phyloP scores from a whole-genome alignment of 2,329 filamentous ascomycete species.

The Aureobasidium sp. region DNA sequence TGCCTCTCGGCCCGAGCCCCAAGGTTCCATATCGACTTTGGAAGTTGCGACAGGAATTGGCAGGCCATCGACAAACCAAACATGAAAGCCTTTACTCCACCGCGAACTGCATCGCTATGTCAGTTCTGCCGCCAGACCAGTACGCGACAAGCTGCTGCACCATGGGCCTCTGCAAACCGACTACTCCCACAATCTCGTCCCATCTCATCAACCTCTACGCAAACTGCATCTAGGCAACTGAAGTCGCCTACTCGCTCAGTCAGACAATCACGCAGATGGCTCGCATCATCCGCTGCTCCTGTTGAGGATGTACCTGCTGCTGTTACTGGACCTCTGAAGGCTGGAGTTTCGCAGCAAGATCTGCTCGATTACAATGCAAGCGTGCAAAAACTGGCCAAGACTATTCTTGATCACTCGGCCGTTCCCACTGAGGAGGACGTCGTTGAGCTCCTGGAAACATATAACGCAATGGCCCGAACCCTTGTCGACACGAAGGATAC shows the following conservation, averaged over 20 bases:
- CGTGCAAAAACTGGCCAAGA: background rate
- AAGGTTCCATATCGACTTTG: background rate
- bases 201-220: background rate
- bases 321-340: background rate
- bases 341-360: background rate
- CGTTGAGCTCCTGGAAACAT: constrained; percentile 7
- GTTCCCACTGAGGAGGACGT: constrained; percentile 13
- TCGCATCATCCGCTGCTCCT: background rate
- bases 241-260: background rate
- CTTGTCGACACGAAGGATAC: constrained; percentile 26
- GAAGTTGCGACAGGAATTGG: background rate
- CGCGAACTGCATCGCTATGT: background rate
- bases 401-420: constrained; percentile 10
- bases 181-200: background rate
- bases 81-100: constrained; percentile 3
- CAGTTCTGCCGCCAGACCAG: background rate
- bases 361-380: constrained; percentile 8
- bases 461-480: constrained; percentile 6
- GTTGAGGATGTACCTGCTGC: background rate
- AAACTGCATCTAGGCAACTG: background rate
- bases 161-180: background rate
- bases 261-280: background rate
- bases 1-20: background rate
- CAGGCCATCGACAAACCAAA: background rate
- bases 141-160: background rate